Evolutionary conservation across 164 flowering plant species (phyloP).

Genomic region (Tinospora cordifolia): DNA sequence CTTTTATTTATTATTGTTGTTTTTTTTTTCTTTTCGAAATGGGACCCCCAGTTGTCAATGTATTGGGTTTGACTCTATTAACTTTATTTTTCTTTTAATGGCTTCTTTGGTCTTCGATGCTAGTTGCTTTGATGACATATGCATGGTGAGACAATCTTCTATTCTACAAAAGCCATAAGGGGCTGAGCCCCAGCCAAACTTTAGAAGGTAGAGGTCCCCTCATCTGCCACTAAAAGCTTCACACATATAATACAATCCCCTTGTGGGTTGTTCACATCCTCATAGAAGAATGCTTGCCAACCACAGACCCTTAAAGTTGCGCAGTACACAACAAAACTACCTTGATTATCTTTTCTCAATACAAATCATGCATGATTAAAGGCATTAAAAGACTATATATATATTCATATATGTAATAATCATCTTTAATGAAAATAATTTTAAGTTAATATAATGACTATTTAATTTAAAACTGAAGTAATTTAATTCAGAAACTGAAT

Average conservation of each 20-base stretch:
- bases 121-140: constrained; percentile 22
- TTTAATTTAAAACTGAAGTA: too few relatives aligned
- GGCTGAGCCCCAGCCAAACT: constrained; percentile 21
- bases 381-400: too few relatives aligned
- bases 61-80: constrained; percentile 25
- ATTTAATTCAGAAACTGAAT: too few relatives aligned
- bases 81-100: constrained; percentile 7
- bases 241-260: constrained; percentile 12
- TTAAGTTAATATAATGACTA: too few relatives aligned
- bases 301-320: constrained; percentile 16
- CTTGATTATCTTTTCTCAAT: neutral
- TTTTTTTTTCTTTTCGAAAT: constrained; percentile 14
- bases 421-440: too few relatives aligned
- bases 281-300: constrained; percentile 12
- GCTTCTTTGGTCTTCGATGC: constrained; percentile 18
- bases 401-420: too few relatives aligned
- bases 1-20: neutral
- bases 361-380: neutral
- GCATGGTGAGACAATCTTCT: constrained; percentile 50
- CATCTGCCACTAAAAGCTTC: constrained; percentile 26
- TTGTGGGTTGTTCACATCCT: constrained; percentile 24
- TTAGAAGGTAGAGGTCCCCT: constrained; percentile 25
- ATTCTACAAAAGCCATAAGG: constrained; percentile 50
- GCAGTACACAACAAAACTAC: neutral
- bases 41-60: constrained; percentile 12